Conservation (phyloP, 176 grass and related monocot genomes). For the Avena atlantica region DNA sequence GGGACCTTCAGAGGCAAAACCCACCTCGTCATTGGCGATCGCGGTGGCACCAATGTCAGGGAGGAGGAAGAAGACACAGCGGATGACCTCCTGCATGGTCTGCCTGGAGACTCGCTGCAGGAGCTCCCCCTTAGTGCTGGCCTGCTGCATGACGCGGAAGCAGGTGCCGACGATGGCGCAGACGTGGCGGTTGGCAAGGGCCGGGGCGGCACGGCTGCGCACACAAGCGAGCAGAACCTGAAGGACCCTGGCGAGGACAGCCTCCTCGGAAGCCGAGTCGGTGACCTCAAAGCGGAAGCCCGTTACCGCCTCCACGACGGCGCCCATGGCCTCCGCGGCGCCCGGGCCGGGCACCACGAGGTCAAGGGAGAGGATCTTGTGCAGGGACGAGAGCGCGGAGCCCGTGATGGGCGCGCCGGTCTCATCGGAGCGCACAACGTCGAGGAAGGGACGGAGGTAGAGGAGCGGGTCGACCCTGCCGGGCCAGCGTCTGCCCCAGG, state of each 20-base stretch:
- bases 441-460: slow-evolving; percentile 82
- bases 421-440: slow-evolving; percentile 89
- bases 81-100: slow-evolving; percentile 7
- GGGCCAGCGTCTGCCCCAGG: slow-evolving; percentile 39
- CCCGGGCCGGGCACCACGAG: neutral
- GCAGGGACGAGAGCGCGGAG: slow-evolving; percentile 22
- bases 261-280: neutral
- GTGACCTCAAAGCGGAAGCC: slow-evolving; percentile 16
- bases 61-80: neutral
- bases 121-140: slow-evolving; percentile 1
- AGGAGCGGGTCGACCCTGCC: slow-evolving; percentile 57
- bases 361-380: slow-evolving; percentile 8
- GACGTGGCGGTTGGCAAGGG: slow-evolving; percentile 6
- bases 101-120: slow-evolving; percentile 15
- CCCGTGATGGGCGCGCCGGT: slow-evolving; percentile 82
- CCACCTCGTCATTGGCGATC: neutral
- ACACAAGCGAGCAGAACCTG: slow-evolving; percentile 27
- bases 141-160: slow-evolving; percentile 22
- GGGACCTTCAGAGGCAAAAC: neutral
- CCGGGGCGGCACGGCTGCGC: neutral
- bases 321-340: neutral
- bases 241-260: neutral
- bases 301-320: slow-evolving; percentile 15
- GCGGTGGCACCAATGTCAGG: neutral
- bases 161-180: slow-evolving; percentile 1